Evolutionary conservation across 2,329 filamentous ascomycete genomes (phyloP).

Genomic region (Colletotrichum viniferum): DNA sequence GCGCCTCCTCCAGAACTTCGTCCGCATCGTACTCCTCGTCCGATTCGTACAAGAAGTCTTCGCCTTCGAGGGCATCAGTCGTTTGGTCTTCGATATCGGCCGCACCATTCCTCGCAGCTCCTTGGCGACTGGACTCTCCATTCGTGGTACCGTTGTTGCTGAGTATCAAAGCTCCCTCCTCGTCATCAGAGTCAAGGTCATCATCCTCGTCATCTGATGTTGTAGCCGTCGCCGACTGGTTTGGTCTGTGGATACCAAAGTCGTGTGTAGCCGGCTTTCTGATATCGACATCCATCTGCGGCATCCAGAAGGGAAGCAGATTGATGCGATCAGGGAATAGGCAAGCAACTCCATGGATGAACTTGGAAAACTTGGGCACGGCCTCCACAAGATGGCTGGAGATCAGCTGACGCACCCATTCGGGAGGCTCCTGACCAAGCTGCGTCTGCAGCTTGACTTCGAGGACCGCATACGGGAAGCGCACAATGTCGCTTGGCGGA

Average conservation of each 20-base stretch:
- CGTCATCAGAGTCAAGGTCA: constrained; percentile 53
- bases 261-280: constrained; percentile 87
- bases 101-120: constrained; percentile 40
- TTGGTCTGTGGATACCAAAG: constrained; percentile 87
- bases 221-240: constrained; percentile 75
- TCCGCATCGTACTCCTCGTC: constrained; percentile 80
- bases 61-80: constrained; percentile 62
- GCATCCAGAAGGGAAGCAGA: constrained; percentile 94
- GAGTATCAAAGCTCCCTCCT: constrained; percentile 24
- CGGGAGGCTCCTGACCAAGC: constrained; percentile 89
- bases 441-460: constrained; percentile 99
- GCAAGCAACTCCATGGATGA: constrained; percentile 91
- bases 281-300: constrained; percentile 98
- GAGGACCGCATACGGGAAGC: constrained; percentile 94
- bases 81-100: constrained; percentile 85
- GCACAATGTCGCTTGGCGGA: constrained; percentile 80
- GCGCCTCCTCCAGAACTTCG: constrained; percentile 78
- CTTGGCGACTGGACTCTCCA: constrained; percentile 43
- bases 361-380: constrained; percentile 99
- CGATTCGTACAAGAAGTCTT: constrained; percentile 91
- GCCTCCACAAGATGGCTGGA: constrained; percentile 95
- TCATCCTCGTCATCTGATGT: constrained; percentile 80
- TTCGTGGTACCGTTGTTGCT: constrained; percentile 22
- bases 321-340: constrained; percentile 88
- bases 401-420: constrained; percentile 95